Conservation (phyloP, 164 flowering plant genomes). For the Paratinospora sagittata region DNA sequence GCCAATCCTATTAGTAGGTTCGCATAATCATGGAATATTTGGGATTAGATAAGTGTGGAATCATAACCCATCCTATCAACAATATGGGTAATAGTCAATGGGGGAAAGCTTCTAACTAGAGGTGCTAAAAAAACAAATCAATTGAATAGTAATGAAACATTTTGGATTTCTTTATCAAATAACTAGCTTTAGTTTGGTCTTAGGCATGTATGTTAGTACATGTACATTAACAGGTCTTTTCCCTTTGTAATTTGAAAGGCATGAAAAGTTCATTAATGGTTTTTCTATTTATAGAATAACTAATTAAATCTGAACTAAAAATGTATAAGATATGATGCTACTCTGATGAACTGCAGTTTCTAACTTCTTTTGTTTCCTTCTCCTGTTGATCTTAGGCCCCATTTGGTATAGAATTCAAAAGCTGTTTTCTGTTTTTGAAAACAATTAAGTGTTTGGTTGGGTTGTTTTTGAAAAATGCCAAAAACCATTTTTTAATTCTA, state of each 20-base stretch:
- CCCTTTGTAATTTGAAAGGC: not conserved
- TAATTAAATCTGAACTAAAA: not conserved
- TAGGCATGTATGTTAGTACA: too few species aligned
- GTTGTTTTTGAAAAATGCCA: too few species aligned
- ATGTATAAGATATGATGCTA: not conserved
- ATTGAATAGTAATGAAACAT: not conserved
- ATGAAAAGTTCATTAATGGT: not conserved
- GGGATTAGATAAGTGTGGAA: too few species aligned
- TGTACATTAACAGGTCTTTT: not conserved
- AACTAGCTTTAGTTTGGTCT: too few species aligned
- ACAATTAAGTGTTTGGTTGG: too few species aligned
- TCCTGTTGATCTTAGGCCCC: not conserved
- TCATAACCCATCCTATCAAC: too few species aligned
- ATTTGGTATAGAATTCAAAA: too few species aligned
- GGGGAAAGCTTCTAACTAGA: not conserved
- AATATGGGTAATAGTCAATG: too few species aligned
- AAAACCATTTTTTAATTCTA: too few species aligned
- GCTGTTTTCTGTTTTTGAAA: too few species aligned
- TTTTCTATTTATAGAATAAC: not conserved
- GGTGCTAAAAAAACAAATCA: not conserved
- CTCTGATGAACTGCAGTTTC: not conserved
- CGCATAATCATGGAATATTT: too few species aligned
- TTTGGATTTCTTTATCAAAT: not conserved
- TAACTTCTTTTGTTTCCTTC: not conserved
- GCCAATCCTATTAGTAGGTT: too few species aligned